These are phyloP conservation scores for Pseudognaphalium luteoalbum DNA, from an alignment of 129 eudicot genomes.

Conservation along the genomic window DNA sequence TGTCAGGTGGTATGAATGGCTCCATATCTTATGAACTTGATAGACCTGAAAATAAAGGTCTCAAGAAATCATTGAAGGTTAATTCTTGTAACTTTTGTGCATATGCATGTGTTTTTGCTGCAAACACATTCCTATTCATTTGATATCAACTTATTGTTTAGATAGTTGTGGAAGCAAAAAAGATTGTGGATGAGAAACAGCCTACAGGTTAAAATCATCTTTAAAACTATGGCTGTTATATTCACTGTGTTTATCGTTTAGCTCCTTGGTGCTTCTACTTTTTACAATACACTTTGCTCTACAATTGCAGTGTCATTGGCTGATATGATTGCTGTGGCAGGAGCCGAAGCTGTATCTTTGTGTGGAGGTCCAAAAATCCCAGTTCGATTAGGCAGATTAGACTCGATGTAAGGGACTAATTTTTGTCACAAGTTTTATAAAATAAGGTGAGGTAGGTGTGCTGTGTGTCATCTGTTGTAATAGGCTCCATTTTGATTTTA, in stretches of 20 bases:
- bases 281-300: not conserved
- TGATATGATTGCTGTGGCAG: slow-evolving; percentile 89
- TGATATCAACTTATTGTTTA: slow-evolving; percentile 42
- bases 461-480: slow-evolving; percentile 5
- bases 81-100: not conserved
- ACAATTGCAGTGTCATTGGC: slow-evolving; percentile 68
- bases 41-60: slow-evolving; percentile 92
- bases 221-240: not conserved
- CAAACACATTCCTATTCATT: slow-evolving; percentile 5
- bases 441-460: slow-evolving; percentile 32
- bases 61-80: slow-evolving; percentile 75
- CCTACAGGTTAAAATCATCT: slow-evolving; percentile 44
- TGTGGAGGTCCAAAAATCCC: slow-evolving; percentile 94
- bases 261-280: not conserved
- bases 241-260: not conserved
- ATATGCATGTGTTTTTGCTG: slow-evolving; percentile 1
- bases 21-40: slow-evolving; percentile 89
- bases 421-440: slow-evolving; percentile 26
- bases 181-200: slow-evolving; percentile 49
- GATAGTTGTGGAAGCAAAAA: slow-evolving; percentile 83
- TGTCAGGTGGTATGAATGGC: slow-evolving; percentile 96
- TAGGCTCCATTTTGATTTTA: slow-evolving; percentile 21
- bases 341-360: slow-evolving; percentile 82
- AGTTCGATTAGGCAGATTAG: slow-evolving; percentile 78
- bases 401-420: slow-evolving; percentile 58